Evolutionary conservation across 306 rosid genomes (phyloP).

Genomic region (Myrica gale): DNA sequence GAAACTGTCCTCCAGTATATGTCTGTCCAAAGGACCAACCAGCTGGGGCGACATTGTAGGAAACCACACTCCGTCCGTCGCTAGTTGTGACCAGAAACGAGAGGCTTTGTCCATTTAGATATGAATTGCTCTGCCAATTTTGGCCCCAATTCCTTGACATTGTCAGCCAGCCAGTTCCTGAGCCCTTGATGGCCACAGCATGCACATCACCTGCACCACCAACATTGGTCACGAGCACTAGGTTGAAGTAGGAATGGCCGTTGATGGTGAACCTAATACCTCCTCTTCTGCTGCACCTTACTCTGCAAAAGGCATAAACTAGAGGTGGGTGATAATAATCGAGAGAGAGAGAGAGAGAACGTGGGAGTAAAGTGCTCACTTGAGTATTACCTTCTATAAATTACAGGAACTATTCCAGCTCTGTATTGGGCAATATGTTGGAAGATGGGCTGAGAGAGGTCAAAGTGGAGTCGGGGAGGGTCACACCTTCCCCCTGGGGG

Average conservation of each 20-base stretch:
- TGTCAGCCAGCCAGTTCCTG: conserved; percentile 64
- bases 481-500: conserved; percentile 92
- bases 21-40: conserved; percentile 79
- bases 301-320: conserved; percentile 35
- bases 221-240: conserved; percentile 74
- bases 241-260: conserved; percentile 79
- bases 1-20: conserved; percentile 66
- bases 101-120: conserved; percentile 66
- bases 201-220: conserved; percentile 89
- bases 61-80: conserved; percentile 49
- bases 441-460: conserved; percentile 73
- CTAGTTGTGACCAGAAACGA: conserved; percentile 70
- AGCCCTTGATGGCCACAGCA: conserved; percentile 64
- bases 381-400: conserved; percentile 50
- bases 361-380: background rate
- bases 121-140: conserved; percentile 80
- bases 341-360: background rate
- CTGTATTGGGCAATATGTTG: conserved; percentile 65
- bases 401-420: conserved; percentile 74
- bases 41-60: conserved; percentile 66
- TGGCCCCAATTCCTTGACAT: conserved; percentile 91
- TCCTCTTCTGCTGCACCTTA: conserved; percentile 68
- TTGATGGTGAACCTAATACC: conserved; percentile 75
- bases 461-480: conserved; percentile 78
- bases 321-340: background rate